Conservation (phyloP, 225 moss, liverwort and hornwort genomes). For the Lunularia cruciata region DNA sequence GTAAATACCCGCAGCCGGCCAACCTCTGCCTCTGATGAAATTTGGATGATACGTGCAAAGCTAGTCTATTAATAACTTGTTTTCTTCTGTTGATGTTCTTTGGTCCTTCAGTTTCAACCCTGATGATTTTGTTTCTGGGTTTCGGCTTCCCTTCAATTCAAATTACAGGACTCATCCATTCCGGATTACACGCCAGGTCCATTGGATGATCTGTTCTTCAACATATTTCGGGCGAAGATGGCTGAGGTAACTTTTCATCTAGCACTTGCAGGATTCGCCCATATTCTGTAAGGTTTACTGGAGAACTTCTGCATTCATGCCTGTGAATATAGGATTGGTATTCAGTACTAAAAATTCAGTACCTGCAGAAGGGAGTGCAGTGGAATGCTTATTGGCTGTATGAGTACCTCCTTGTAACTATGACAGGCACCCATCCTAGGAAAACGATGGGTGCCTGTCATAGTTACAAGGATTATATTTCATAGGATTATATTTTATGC, state of each 20-base stretch:
- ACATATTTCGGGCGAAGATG: slow-evolving; percentile 71
- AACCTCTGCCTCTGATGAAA: background rate
- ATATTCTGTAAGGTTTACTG: too few relatives aligned
- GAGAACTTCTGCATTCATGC: too few relatives aligned
- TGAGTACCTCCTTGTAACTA: too few relatives aligned
- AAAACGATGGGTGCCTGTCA: too few relatives aligned
- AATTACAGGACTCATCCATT: background rate
- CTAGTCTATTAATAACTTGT: background rate
- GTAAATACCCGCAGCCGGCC: background rate
- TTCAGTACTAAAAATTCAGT: background rate
- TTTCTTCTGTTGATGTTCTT: background rate
- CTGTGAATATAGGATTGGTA: too few relatives aligned
- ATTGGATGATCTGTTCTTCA: slow-evolving; percentile 66
- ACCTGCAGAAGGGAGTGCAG: background rate
- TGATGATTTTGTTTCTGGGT: background rate
- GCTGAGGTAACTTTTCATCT: slow-evolving; percentile 47
- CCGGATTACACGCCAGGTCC: slow-evolving; percentile 43
- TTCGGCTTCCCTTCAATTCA: background rate
- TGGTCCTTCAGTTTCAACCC: background rate
- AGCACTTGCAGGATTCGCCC: too few relatives aligned
- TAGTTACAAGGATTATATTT: too few relatives aligned
- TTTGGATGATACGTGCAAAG: too few relatives aligned
- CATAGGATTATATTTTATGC: too few relatives aligned
- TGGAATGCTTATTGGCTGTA: too few relatives aligned
- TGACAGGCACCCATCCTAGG: too few relatives aligned